phyloP scores from a whole-genome alignment of 164 flowering plant genomes.

The Cinnamomum chago region DNA sequence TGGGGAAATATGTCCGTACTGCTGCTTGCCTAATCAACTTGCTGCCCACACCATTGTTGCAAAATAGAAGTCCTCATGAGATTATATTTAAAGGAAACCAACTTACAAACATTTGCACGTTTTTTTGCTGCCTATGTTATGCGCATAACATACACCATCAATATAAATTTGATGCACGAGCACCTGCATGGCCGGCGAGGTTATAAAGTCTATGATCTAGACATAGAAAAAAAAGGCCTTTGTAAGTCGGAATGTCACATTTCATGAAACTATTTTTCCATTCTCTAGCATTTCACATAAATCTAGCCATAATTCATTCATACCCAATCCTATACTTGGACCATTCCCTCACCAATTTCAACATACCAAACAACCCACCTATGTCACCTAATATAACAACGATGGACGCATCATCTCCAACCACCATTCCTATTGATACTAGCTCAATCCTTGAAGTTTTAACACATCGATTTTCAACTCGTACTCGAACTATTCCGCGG shows the following conservation, averaged over 20 bases:
- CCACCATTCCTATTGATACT: no score
- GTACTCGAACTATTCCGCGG: not conserved
- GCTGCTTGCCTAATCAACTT: not conserved
- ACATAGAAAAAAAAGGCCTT: not conserved
- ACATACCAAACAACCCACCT: no score
- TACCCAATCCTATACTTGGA: no score
- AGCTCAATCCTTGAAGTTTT: no score
- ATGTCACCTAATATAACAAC: no score
- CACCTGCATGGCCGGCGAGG: not conserved
- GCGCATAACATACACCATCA: not conserved
- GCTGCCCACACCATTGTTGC: not conserved
- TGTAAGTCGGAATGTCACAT: not conserved
- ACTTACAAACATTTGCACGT: not conserved
- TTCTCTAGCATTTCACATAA: no score
- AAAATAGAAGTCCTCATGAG: not conserved
- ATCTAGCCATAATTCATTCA: no score
- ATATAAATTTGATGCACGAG: not conserved
- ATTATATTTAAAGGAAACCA: not conserved
- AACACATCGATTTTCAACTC: no score
- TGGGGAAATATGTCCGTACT: not conserved
- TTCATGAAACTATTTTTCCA: not conserved
- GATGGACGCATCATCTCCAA: no score
- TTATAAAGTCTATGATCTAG: no score
- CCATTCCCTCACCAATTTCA: no score
- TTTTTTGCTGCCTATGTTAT: not conserved